These are phyloP conservation scores for Colletotrichum scovillei DNA, from an alignment of 2,329 filamentous ascomycete species.

Conservation along the genomic window DNA sequence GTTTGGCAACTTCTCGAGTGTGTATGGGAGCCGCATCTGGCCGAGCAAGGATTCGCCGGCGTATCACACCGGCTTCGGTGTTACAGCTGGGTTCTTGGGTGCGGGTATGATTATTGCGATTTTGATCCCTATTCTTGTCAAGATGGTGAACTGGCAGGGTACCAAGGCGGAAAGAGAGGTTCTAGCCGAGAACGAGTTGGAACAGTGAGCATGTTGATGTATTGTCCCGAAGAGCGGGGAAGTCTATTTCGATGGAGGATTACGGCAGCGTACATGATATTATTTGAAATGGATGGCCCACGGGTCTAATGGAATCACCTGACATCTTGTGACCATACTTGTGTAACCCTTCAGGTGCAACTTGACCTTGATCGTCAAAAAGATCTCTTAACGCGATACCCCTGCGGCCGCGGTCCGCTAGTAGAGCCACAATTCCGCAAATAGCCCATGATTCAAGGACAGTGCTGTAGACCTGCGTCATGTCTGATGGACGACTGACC, in stretches of 20 bases:
- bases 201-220: background rate
- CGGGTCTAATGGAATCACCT: background rate
- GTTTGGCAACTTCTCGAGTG: conserved; percentile 45
- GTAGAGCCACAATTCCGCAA: too few relatives aligned
- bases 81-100: conserved; percentile 43
- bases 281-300: background rate
- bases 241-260: too few relatives aligned
- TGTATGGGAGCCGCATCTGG: conserved; percentile 46
- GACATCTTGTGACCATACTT: background rate
- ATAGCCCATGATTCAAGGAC: too few relatives aligned
- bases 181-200: conserved; percentile 5
- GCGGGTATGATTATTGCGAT: conserved; percentile 40
- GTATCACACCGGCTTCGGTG: conserved; percentile 44
- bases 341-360: too few relatives aligned
- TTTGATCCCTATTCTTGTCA: conserved; percentile 38
- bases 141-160: conserved; percentile 33
- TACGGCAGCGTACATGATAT: background rate
- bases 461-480: too few relatives aligned
- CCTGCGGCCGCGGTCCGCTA: too few relatives aligned
- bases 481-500: too few relatives aligned
- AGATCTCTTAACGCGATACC: too few relatives aligned
- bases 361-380: too few relatives aligned
- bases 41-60: conserved; percentile 40
- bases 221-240: background rate
- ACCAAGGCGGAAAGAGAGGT: conserved; percentile 36